Evolutionary conservation across 768 basidiomycete species (phyloP).

Genomic region (Infundibulicybe gibba): DNA sequence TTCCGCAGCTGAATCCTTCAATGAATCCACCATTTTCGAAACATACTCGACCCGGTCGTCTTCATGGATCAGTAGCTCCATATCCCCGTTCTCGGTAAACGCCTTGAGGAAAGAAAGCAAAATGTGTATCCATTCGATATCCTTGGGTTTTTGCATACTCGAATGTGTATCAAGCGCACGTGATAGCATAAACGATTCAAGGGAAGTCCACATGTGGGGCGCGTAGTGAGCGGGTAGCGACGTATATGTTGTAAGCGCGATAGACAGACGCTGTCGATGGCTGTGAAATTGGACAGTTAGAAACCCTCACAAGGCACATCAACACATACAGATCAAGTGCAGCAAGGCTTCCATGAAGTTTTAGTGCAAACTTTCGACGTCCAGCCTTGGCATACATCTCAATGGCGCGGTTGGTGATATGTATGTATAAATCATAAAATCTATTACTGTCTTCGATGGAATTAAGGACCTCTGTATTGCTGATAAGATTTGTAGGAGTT

Average conservation of each 20-base stretch:
- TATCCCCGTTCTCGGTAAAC: constrained; percentile 51
- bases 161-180: constrained; percentile 68
- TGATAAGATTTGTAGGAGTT: constrained; percentile 35
- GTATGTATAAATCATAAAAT: constrained; percentile 79
- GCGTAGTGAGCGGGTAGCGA: constrained; percentile 86
- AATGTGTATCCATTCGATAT: constrained; percentile 79
- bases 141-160: constrained; percentile 50
- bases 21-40: constrained; percentile 39
- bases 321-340: constrained; percentile 80
- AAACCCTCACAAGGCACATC: not conserved
- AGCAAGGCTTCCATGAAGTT: constrained; percentile 82
- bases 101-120: constrained; percentile 74
- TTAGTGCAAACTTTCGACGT: constrained; percentile 81
- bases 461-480: constrained; percentile 55
- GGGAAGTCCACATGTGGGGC: constrained; percentile 74
- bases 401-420: constrained; percentile 76
- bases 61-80: constrained; percentile 51
- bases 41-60: constrained; percentile 51
- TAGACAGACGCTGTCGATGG: constrained; percentile 57
- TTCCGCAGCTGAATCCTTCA: constrained; percentile 45
- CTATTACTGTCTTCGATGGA: constrained; percentile 50
- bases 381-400: constrained; percentile 82
- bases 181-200: constrained; percentile 78
- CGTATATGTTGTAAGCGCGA: constrained; percentile 67
- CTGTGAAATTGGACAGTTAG: constrained; percentile 30